Evolutionary conservation across 129 eudicot genomes (phyloP).

Genomic region (Chrysanthemum lavandulifolium): DNA sequence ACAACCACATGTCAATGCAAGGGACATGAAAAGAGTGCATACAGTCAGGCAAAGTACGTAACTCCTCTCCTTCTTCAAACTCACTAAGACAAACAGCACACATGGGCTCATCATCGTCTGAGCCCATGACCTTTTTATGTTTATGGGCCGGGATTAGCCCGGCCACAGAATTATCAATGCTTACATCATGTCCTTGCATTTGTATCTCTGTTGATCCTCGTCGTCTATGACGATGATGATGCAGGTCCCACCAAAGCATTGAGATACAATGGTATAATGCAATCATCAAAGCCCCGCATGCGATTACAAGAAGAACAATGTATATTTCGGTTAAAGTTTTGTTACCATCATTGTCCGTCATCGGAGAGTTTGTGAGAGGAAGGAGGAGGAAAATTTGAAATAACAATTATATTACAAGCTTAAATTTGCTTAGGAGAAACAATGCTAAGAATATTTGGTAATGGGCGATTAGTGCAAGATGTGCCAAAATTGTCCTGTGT

Average conservation of each 20-base stretch:
- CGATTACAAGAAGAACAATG: slow-evolving; percentile 29
- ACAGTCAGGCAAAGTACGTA: slow-evolving; percentile 51
- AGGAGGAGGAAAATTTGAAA: background rate
- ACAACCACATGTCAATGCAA: slow-evolving; percentile 56
- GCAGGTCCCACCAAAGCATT: slow-evolving; percentile 34
- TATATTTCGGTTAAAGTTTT: slow-evolving; percentile 22
- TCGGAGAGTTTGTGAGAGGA: slow-evolving; percentile 1
- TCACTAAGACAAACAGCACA: slow-evolving; percentile 46
- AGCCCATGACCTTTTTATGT: slow-evolving; percentile 25
- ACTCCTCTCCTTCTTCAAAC: slow-evolving; percentile 47
- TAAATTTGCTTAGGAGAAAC: slow-evolving; percentile 15
- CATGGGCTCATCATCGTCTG: slow-evolving; percentile 31
- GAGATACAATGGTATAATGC: slow-evolving; percentile 35
- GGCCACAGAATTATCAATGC: slow-evolving; percentile 26
- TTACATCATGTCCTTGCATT: slow-evolving; percentile 6
- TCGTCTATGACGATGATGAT: slow-evolving; percentile 7
- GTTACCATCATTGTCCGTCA: slow-evolving; percentile 17
- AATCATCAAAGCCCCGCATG: slow-evolving; percentile 36
- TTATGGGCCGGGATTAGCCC: slow-evolving; percentile 36
- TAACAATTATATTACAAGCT: slow-evolving; percentile 12
- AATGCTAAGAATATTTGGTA: slow-evolving; percentile 25
- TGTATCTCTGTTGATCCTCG: background rate
- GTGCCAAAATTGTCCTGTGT: slow-evolving; percentile 23
- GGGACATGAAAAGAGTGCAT: slow-evolving; percentile 45
- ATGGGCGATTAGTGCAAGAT: slow-evolving; percentile 40